Evolutionary conservation across 352 stramenopile genomes (phyloP), one percentile per base, ranked within the genome.

Genomic region (Phytophthora aleatoria): DNA sequence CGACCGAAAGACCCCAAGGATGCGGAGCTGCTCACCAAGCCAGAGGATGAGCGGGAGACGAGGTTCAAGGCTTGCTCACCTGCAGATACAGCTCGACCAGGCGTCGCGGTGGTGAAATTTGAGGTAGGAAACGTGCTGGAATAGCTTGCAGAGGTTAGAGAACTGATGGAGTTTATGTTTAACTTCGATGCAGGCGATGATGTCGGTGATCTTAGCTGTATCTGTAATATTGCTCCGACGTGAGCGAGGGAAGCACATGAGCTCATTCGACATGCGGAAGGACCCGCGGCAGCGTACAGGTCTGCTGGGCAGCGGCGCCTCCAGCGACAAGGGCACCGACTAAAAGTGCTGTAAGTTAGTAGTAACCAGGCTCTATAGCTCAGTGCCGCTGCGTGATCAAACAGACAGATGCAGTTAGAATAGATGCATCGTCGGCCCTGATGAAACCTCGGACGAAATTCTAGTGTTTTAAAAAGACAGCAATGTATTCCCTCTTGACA

Each of bases 181-280:
- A 24, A 50, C 36, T 31, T 28, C 26, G 20, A 12, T 57, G 24
- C 50, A 94, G 86, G 53, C 83, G 26, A 47, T 78, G 35, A 91
- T 95, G 83, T 50, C 63, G 1, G 65, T 62, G 7, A 15, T 85
- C 5, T 50, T 95, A 2, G 64, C 59, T 2, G 64, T 71, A n/a
- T 77, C 84, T 5, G 76, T 87, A 8, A 50, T 69, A 31, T 42
- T 90, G 16, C 52, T 95, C 24, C 61, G 72, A 51, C 77, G 79
- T 55, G 86, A 95, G 61, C 78, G 85, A 42, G 66, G 73, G 20
- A 95, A 92, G 3, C 78, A 95, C 73, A 59, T 92, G 78, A 95
- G 83, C 61, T 77, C 78, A 12, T 92, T 95, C 51, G 84, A 95
- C 53, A 11, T 91, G 38, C 69, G 83, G 15, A 90, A 93, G 59